A percentile compares a stretch with the other conserved stretches of the same genome.
Evolutionary conservation across 129 eudicot genomes (phyloP).

Genomic region (Deinandra increscens): DNA sequence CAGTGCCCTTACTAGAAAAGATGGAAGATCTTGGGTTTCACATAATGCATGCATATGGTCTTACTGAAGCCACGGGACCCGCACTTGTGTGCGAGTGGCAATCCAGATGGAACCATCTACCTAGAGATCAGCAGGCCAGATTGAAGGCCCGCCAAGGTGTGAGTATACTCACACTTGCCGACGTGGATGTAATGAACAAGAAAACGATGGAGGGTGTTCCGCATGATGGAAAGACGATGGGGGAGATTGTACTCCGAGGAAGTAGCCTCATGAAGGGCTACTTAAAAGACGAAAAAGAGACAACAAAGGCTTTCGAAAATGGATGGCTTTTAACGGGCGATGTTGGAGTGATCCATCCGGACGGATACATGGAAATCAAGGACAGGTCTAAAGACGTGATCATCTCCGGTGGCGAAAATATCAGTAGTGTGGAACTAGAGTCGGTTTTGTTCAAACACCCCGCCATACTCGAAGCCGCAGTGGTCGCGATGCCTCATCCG

Average conservation of each 20-base stretch:
- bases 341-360: constrained; percentile 50
- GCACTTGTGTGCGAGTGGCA: constrained; percentile 54
- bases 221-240: constrained; percentile 42
- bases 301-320: constrained; percentile 26
- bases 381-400: constrained; percentile 52
- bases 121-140: constrained; percentile 26
- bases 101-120: constrained; percentile 32
- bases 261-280: constrained; percentile 52
- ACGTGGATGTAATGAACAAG: constrained; percentile 34
- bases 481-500: constrained; percentile 57
- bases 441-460: constrained; percentile 35
- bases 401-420: constrained; percentile 58
- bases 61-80: constrained; percentile 56
- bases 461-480: constrained; percentile 51
- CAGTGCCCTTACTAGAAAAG: constrained; percentile 33
- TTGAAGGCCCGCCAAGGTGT: constrained; percentile 56
- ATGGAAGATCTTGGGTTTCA: constrained; percentile 47
- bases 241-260: constrained; percentile 42
- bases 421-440: constrained; percentile 59
- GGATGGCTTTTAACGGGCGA: constrained; percentile 56
- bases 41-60: constrained; percentile 54
- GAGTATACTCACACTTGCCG: constrained; percentile 34
- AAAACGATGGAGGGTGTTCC: constrained; percentile 43
- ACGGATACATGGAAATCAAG: constrained; percentile 57
- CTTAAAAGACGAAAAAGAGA: constrained; percentile 41